phyloP scores from a whole-genome alignment of 2,329 filamentous ascomycete genomes.

The Chaetomium olivaceum region DNA sequence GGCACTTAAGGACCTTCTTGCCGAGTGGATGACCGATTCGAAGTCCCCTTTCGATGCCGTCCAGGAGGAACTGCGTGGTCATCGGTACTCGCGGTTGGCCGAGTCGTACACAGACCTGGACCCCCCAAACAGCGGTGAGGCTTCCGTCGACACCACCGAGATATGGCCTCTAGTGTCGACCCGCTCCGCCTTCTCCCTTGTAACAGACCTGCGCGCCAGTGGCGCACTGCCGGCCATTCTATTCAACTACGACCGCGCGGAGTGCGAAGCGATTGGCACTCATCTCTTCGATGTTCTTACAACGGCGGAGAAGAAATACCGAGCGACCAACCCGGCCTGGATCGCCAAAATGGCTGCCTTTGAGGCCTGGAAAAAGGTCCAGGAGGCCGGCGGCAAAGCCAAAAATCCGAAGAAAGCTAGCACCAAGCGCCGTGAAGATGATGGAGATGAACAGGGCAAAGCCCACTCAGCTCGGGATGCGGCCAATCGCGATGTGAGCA shows the following conservation, averaged over 20 bases:
- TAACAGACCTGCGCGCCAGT: neutral
- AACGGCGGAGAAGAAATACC: neutral
- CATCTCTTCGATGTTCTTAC: neutral
- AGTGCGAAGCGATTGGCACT: slow-evolving; percentile 1
- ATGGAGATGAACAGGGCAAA: neutral
- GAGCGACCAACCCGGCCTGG: neutral
- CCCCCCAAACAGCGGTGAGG: too few relatives aligned
- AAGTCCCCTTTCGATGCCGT: slow-evolving; percentile 1
- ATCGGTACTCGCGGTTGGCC: neutral
- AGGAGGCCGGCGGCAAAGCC: neutral
- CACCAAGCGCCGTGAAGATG: neutral
- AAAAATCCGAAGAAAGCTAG: neutral
- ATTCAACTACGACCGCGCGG: slow-evolving; percentile 1
- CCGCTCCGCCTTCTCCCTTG: neutral
- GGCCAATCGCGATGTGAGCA: neutral
- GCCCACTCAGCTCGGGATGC: neutral
- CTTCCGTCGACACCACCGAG: neutral
- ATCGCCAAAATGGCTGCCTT: neutral
- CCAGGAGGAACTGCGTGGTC: neutral
- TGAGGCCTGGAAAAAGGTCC: neutral
- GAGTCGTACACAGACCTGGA: neutral
- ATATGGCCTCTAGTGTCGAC: neutral
- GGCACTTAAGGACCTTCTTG: neutral
- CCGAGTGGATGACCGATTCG: neutral
- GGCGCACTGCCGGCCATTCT: slow-evolving; percentile 3